Percentiles rank a stretch among this genome's conserved stretches.
Evolutionary conservation across 345 rosid genomes (phyloP).

Genomic region (Turritis glabra): DNA sequence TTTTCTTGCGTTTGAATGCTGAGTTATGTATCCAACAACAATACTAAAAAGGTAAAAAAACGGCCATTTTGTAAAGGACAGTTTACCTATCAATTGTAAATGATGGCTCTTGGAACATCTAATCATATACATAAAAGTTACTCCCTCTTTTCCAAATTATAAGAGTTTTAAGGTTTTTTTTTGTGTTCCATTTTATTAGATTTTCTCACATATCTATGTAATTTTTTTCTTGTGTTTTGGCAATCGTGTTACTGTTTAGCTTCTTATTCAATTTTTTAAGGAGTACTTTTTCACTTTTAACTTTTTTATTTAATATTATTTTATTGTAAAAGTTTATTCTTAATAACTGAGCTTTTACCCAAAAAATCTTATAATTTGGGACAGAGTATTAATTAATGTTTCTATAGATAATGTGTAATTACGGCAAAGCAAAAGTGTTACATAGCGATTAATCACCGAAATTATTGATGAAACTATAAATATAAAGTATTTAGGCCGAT

Average conservation of each 20-base stretch:
- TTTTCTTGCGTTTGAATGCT: background rate
- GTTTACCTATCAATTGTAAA: background rate
- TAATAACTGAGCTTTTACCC: too few relatives aligned
- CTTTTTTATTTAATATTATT: too few relatives aligned
- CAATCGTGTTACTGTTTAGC: too few relatives aligned
- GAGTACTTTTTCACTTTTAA: too few relatives aligned
- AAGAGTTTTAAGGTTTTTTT: too few relatives aligned
- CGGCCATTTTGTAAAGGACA: background rate
- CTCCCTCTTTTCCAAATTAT: too few relatives aligned
- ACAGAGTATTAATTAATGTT: background rate
- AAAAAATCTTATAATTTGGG: too few relatives aligned
- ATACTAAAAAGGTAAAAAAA: background rate
- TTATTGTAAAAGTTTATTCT: too few relatives aligned
- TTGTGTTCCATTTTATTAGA: too few relatives aligned
- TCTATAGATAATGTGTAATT: background rate
- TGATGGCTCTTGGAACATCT: background rate
- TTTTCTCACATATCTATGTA: too few relatives aligned
- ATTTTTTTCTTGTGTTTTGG: too few relatives aligned
- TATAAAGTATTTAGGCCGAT: conserved; percentile 13
- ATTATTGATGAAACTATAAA: conserved; percentile 22
- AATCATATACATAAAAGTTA: background rate
- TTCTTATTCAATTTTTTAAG: too few relatives aligned
- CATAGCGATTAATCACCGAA: conserved; percentile 21
- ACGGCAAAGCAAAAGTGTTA: conserved; percentile 26
- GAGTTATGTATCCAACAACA: background rate